Percentiles rank a stretch among this genome's conserved stretches.
Evolutionary conservation across 2,329 filamentous ascomycete species (phyloP).

Genomic region (Fusarium musae): DNA sequence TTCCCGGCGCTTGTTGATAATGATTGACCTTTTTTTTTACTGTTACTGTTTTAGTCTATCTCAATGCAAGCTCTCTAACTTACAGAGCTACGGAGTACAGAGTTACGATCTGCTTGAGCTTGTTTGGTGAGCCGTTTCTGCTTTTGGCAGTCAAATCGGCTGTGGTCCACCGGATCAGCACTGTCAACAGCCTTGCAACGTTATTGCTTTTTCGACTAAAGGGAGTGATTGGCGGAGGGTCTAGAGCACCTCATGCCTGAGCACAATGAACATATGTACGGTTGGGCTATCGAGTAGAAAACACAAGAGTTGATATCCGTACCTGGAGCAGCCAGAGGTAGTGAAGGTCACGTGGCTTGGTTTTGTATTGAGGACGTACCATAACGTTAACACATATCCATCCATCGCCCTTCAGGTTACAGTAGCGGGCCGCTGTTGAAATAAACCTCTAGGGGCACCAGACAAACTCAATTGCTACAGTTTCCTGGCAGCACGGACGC

Average conservation of each 20-base stretch:
- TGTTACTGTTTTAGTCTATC: constrained; percentile 20
- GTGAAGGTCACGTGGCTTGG: constrained; percentile 22
- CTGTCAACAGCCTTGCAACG: constrained; percentile 1
- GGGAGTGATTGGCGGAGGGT: constrained; percentile 5
- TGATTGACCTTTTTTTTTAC: constrained; percentile 23
- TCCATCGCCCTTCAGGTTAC: background rate
- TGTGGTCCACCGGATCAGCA: constrained; percentile 25
- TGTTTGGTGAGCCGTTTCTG: constrained; percentile 28
- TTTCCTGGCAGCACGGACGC: background rate
- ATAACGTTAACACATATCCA: background rate
- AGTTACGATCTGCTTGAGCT: constrained; percentile 12
- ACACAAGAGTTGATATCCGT: background rate
- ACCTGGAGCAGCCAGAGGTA: background rate
- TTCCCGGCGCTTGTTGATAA: background rate
- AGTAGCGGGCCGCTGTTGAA: background rate
- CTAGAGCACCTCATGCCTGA: background rate
- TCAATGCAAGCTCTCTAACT: constrained; percentile 17
- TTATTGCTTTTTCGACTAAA: constrained; percentile 3
- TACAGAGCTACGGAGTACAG: background rate
- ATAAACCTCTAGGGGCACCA: background rate
- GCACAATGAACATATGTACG: background rate
- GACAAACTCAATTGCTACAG: background rate
- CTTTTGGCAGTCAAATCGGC: constrained; percentile 21
- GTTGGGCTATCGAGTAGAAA: background rate
- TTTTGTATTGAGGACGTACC: background rate